Conservation (phyloP, 2,329 filamentous ascomycete genomes). For the Aspergillus proliferans region DNA sequence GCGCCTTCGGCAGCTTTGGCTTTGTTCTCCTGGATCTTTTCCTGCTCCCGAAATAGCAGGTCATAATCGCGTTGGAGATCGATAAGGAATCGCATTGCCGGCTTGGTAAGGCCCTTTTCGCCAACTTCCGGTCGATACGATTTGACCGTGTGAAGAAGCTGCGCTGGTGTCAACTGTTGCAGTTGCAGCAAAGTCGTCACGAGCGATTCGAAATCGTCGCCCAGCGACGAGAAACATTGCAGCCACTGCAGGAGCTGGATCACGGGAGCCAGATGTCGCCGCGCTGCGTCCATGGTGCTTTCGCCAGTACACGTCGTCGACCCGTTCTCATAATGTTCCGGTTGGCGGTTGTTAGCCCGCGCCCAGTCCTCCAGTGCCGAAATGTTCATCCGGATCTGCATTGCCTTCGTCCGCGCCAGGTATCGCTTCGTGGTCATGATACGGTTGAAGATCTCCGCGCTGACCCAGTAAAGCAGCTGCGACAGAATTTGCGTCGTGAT, state of each 20-base stretch:
- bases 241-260: slow-evolving; percentile 96
- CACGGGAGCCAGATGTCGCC: slow-evolving; percentile 78
- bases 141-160: slow-evolving; percentile 84
- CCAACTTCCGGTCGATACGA: slow-evolving; percentile 93
- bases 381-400: slow-evolving; percentile 99
- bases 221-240: slow-evolving; percentile 92
- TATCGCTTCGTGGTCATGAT: slow-evolving; percentile 97
- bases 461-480: slow-evolving; percentile 92
- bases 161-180: slow-evolving; percentile 74
- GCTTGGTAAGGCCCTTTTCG: slow-evolving; percentile 84
- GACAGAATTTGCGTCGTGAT: slow-evolving; percentile 88
- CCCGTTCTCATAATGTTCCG: slow-evolving; percentile 91
- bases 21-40: slow-evolving; percentile 25
- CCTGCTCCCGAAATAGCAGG: slow-evolving; percentile 42
- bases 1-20: slow-evolving; percentile 4
- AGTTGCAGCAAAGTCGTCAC: slow-evolving; percentile 85
- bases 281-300: slow-evolving; percentile 74
- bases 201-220: slow-evolving; percentile 81
- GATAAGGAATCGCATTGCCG: slow-evolving; percentile 76
- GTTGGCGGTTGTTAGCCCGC: slow-evolving; percentile 81
- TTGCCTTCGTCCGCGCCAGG: slow-evolving; percentile 90
- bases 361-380: slow-evolving; percentile 96
- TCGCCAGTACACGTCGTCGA: slow-evolving; percentile 81
- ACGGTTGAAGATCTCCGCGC: slow-evolving; percentile 92
- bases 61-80: slow-evolving; percentile 71